Evolutionary conservation across 2,329 filamentous ascomycete species (phyloP).

Genomic region (Fusarium euwallaceae): DNA sequence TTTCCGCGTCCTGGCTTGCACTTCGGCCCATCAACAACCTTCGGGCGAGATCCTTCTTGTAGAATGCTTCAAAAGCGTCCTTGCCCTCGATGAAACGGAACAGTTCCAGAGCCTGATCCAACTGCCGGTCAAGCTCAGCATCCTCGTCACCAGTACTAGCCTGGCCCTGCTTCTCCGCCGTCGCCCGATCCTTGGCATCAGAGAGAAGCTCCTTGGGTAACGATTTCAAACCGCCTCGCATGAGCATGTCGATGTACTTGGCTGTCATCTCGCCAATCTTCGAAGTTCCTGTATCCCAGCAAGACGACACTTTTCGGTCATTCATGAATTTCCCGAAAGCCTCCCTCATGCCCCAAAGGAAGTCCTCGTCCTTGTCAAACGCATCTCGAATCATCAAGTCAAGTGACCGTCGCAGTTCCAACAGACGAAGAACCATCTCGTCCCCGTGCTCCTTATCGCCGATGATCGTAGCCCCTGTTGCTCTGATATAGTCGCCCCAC

Average conservation of each 20-base stretch:
- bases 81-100: conserved; percentile 98
- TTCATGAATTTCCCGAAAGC: conserved; percentile 94
- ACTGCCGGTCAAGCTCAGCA: conserved; percentile 88
- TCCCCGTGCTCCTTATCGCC: conserved; percentile 82
- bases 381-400: conserved; percentile 82
- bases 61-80: conserved; percentile 98
- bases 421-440: conserved; percentile 86
- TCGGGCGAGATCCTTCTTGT: conserved; percentile 96
- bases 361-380: conserved; percentile 81
- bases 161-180: conserved; percentile 72
- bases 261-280: conserved; percentile 99
- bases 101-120: conserved; percentile 92
- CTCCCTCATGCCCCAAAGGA: conserved; percentile 84
- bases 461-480: conserved; percentile 81
- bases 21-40: conserved; percentile 91
- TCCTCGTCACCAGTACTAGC: conserved; percentile 86
- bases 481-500: conserved; percentile 84
- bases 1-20: conserved; percentile 93
- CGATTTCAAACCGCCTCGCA: conserved; percentile 88
- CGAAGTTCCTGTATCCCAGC: conserved; percentile 85
- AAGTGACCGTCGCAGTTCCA: conserved; percentile 83
- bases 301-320: conserved; percentile 78
- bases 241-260: conserved; percentile 91
- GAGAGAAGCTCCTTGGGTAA: conserved; percentile 78
- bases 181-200: conserved; percentile 68